Conservation (phyloP, 176 grass and related monocot genomes). For the Ampelocalamus luodianensis region DNA sequence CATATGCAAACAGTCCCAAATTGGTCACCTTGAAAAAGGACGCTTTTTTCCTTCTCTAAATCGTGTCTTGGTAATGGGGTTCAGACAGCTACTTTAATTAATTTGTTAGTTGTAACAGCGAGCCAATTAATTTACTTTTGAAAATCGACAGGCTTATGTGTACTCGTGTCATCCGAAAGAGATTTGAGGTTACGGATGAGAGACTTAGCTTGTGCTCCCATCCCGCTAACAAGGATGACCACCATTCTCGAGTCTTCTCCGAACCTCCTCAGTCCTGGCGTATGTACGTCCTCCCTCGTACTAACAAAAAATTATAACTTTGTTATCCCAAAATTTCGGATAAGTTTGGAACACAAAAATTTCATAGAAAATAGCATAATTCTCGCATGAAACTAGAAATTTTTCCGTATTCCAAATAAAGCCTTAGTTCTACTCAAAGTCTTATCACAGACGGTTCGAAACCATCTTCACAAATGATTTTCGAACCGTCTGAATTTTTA, state of each 20-base stretch:
- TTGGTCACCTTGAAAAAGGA: neutral
- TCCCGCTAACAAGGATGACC: too few species aligned
- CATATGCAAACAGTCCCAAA: neutral
- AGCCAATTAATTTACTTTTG: neutral
- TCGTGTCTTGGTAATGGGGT: neutral
- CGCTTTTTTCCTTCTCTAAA: neutral
- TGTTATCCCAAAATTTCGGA: too few species aligned
- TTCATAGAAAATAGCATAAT: too few species aligned
- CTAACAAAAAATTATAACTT: too few species aligned
- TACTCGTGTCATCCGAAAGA: neutral
- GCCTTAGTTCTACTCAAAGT: too few species aligned
- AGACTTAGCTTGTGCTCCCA: neutral
- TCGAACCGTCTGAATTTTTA: too few species aligned
- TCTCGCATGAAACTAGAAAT: too few species aligned
- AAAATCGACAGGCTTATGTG: neutral
- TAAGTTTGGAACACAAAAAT: too few species aligned
- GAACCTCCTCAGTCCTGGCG: neutral
- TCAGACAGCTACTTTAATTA: slow-evolving; percentile 9
- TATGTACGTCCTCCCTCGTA: too few species aligned
- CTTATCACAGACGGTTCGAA: too few species aligned
- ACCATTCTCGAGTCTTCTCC: neutral
- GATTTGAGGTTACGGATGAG: neutral
- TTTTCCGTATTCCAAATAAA: too few species aligned
- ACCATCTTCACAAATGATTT: too few species aligned
- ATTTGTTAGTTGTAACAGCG: neutral